Evolutionary conservation across 371 early-diverging fungal species (phyloP), one percentile per base, ranked within the genome.

Genomic region (Mucor plumbeus): DNA sequence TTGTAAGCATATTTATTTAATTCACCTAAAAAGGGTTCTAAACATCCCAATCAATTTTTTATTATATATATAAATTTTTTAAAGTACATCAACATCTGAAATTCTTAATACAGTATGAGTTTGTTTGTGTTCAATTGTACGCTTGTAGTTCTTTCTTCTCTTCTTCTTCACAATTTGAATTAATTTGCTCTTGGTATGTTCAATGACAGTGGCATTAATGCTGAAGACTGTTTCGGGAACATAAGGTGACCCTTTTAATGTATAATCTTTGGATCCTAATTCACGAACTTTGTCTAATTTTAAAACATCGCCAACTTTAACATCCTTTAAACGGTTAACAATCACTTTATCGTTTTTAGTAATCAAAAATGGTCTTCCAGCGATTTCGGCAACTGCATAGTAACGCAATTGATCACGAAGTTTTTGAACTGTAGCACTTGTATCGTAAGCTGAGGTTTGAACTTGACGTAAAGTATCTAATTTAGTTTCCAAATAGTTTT

Each of bases 301-400:
- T 57, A 98, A 80, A 26, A 93, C 88, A 83, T 97, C 97, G 38
- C 99, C 99, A 0, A 97, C 80, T 47, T 88, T 79, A 21, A 92
- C 88, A 61, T 92, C 91, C 39, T 86, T 81, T 70, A 96, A 88
- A 19, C 93, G 84, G 75, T 92, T 89, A 41, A 94, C 87, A 41
- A 96, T 84, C 47, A 98, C 87, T 54, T 95, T 85, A 76, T 98
- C 99, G 77, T 94, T 90, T 68, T 90, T 80, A 36, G 94, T 90
- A 31, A 97, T 92, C 62, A 94, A 86, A 78, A 90, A 95, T 10
- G 94, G 95, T 36, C 95, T 90, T 61, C 90, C 91, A 54, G 94
- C 91, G 73, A 98, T 89, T 68, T 95, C 94, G 33, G 94, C 92
- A 40, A 95, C 91, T 14, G 97, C 97, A 75, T 90, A 94, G 78